Base-by-base conservation (phyloP, 2,329 filamentous ascomycete genomes). In the Didymella glomerata region DNA sequence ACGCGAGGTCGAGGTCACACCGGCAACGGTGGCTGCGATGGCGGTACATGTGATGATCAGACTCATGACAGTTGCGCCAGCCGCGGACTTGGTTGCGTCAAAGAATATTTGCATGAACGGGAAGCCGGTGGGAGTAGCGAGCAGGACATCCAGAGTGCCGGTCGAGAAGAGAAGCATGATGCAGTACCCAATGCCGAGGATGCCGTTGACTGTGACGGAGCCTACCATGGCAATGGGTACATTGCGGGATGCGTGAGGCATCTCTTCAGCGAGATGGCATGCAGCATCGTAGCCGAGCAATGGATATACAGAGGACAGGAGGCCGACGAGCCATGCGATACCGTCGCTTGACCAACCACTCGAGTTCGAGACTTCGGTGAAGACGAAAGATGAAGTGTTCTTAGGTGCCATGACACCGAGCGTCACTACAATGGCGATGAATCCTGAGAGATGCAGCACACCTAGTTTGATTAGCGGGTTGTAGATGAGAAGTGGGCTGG, bases 41-140 rank as follows among this genome's bases (percentile, higher is more conserved):
- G 65, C 65, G 27, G 63, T 64, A n/a, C 65, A 24, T 2, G 48
- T 52, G 13, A 62, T 52, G 6, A 65, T 14, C 1, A 63, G 28
- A n/a, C 60, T 75, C 70, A 85, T 79, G 13, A 79, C 74, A 13
- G 79, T 81, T 3, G 82, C 79, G 1, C 79, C 79, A 4, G 50
- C 58, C 4, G 11, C 20, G 16, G 70, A 72, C 11, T 45, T 42
- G 11, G 66, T 68, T 1, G 66, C 65, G 28, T 68, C 51, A 16
- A 60, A 50, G 57, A 85, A 83, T 47, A 83, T 79, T 53, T 84
- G 78, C 58, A 86, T 82, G 62, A 85, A 83, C 0, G 65, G 67
- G 32, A 64, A 60, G 9, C 80, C 81, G 0, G 77, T 81, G 0
- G 76, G 72, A 0, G 79, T 80, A 0, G 70, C 47, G 2, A 82